These are phyloP conservation scores for Metschnikowia peoriensis DNA, from an alignment of 805 yeast genomes.

Conservation along the genomic window DNA sequence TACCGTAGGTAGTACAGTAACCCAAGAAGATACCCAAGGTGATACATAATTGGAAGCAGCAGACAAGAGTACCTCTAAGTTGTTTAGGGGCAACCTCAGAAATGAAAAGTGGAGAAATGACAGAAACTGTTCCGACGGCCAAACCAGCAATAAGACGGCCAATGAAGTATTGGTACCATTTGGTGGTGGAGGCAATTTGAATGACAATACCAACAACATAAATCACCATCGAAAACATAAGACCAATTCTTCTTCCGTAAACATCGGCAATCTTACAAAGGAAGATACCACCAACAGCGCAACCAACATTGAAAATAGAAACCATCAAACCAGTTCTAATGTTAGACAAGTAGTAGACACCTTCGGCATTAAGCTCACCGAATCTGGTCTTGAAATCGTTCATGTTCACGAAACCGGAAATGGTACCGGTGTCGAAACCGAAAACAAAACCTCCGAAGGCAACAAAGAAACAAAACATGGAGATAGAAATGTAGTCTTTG, in stretches of 20 bases:
- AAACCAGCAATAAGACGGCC: constrained; percentile 68
- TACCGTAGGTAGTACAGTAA: constrained; percentile 64
- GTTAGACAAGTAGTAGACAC: constrained; percentile 42
- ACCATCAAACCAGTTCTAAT: constrained; percentile 53
- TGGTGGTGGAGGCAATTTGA: constrained; percentile 52
- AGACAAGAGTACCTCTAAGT: constrained; percentile 68
- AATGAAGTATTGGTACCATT: constrained; percentile 59
- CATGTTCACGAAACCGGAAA: constrained; percentile 70
- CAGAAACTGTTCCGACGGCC: constrained; percentile 71
- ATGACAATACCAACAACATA: constrained; percentile 61
- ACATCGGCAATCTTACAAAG: constrained; percentile 57
- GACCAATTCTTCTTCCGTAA: constrained; percentile 58
- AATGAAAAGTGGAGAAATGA: constrained; percentile 63
- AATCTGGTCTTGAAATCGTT: constrained; percentile 51
- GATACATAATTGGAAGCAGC: constrained; percentile 66
- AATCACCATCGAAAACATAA: constrained; percentile 51
- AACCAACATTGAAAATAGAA: constrained; percentile 62
- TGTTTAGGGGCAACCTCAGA: constrained; percentile 70
- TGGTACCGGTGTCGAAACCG: constrained; percentile 80
- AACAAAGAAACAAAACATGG: constrained; percentile 49
- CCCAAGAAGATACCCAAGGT: constrained; percentile 72
- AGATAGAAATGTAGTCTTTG: constrained; percentile 41
- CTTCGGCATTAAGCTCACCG: constrained; percentile 44
- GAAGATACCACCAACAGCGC: constrained; percentile 69
- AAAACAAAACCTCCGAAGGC: constrained; percentile 78